Percentiles rank a stretch among this genome's conserved stretches.
Evolutionary conservation across 305 asterid species (phyloP).

Genomic region (Coffea humblotiana): DNA sequence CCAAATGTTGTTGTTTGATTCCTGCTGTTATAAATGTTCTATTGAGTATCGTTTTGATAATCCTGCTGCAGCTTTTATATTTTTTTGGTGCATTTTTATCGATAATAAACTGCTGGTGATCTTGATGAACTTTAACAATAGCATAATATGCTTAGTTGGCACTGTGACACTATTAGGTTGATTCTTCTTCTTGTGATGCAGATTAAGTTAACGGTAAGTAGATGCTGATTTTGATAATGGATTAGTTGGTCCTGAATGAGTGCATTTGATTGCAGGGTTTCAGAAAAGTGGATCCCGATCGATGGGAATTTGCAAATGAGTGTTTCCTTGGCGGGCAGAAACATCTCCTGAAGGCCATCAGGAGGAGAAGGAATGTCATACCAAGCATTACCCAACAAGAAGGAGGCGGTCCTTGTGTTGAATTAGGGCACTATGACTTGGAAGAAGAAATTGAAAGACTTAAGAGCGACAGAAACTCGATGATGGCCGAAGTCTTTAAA

Average conservation of each 20-base stretch:
- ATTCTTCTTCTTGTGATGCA: slow-evolving; percentile 9
- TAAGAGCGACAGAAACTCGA: slow-evolving; percentile 46
- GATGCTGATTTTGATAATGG: background rate
- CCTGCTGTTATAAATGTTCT: background rate
- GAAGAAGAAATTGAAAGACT: slow-evolving; percentile 74
- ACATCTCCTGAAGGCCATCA: slow-evolving; percentile 78
- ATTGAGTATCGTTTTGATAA: background rate
- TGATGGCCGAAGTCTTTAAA: slow-evolving; percentile 59
- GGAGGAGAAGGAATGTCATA: slow-evolving; percentile 55
- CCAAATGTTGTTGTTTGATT: background rate
- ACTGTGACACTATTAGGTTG: slow-evolving; percentile 17
- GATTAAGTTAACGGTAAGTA: background rate
- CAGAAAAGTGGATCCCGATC: slow-evolving; percentile 82
- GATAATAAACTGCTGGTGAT: background rate
- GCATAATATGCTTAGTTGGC: slow-evolving; percentile 1
- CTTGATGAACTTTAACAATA: background rate
- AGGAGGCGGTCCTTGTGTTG: slow-evolving; percentile 46
- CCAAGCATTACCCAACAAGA: slow-evolving; percentile 45
- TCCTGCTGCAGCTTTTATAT: background rate
- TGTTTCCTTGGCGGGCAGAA: slow-evolving; percentile 84
- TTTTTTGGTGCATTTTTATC: background rate
- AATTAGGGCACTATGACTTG: slow-evolving; percentile 58
- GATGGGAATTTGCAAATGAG: slow-evolving; percentile 91
- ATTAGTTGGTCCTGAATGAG: background rate
- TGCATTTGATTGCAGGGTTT: slow-evolving; percentile 62